Evolutionary conservation across 2,329 filamentous ascomycete species (phyloP).

Genomic region (Fusarium nanum): DNA sequence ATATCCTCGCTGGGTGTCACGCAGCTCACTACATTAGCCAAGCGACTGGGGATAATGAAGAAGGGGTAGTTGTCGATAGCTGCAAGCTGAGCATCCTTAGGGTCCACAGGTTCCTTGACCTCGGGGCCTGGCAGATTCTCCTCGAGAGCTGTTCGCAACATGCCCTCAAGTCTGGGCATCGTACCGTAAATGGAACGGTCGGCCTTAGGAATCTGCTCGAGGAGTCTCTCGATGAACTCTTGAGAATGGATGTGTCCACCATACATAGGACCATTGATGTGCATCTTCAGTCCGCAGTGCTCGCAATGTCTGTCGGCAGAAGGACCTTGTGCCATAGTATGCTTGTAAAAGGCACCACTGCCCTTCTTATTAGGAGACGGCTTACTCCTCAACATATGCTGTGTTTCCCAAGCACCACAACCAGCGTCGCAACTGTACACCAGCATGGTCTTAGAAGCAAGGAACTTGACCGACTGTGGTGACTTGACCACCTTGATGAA

Average conservation of each 20-base stretch:
- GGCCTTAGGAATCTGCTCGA: constrained; percentile 76
- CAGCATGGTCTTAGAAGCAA: constrained; percentile 91
- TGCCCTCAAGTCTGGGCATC: constrained; percentile 83
- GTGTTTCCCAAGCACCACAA: constrained; percentile 91
- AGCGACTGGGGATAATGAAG: constrained; percentile 80
- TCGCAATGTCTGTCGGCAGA: constrained; percentile 74
- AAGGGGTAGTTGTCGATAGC: constrained; percentile 82
- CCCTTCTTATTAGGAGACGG: constrained; percentile 76
- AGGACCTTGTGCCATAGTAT: constrained; percentile 78
- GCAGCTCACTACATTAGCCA: constrained; percentile 83
- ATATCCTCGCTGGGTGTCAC: constrained; percentile 81
- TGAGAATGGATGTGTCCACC: constrained; percentile 87
- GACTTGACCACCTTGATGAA: constrained; percentile 87
- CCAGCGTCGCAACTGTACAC: constrained; percentile 91
- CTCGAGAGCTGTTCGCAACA: constrained; percentile 89
- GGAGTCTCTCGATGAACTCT: constrained; percentile 82
- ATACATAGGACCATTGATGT: constrained; percentile 95
- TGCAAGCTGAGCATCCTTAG: constrained; percentile 65
- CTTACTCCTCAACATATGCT: constrained; percentile 79
- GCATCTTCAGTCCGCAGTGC: constrained; percentile 88
- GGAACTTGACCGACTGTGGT: constrained; percentile 87
- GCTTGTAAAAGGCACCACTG: constrained; percentile 78
- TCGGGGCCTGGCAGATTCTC: constrained; percentile 64
- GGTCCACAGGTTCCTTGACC: constrained; percentile 53
- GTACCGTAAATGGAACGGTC: constrained; percentile 82